These are phyloP conservation scores for Aureobasidium namibiae DNA, from an alignment of 2,329 filamentous ascomycete species.

Conservation along the genomic window DNA sequence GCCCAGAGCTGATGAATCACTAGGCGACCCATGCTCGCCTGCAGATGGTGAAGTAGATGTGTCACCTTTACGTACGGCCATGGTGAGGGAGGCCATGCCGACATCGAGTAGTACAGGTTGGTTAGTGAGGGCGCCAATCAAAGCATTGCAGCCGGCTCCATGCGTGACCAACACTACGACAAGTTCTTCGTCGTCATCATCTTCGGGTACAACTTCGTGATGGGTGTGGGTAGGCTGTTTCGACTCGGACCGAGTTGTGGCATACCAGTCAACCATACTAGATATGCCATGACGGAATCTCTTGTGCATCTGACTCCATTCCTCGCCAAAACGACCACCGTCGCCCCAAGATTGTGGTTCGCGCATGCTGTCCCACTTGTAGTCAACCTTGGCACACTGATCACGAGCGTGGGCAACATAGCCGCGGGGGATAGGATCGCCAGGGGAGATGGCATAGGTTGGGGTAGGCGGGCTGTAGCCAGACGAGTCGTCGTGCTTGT, in stretches of 20 bases:
- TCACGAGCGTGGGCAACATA: slow-evolving; percentile 88
- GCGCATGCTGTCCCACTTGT: slow-evolving; percentile 90
- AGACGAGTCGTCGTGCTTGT: slow-evolving; percentile 24
- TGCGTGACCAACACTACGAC: slow-evolving; percentile 87
- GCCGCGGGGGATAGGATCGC: slow-evolving; percentile 74
- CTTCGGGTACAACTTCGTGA: slow-evolving; percentile 24
- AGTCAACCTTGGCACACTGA: slow-evolving; percentile 78
- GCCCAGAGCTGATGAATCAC: background rate
- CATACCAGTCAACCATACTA: slow-evolving; percentile 77
- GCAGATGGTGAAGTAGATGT: slow-evolving; percentile 11
- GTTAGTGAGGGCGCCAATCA: slow-evolving; percentile 85
- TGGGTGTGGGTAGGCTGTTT: slow-evolving; percentile 35
- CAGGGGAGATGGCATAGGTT: slow-evolving; percentile 71
- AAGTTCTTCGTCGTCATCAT: slow-evolving; percentile 55
- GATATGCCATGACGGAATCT: slow-evolving; percentile 75
- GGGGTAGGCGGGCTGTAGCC: slow-evolving; percentile 69
- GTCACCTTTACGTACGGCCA: slow-evolving; percentile 60
- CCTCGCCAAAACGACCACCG: slow-evolving; percentile 80
- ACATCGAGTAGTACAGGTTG: slow-evolving; percentile 88
- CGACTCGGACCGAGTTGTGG: slow-evolving; percentile 24
- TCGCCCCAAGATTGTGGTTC: slow-evolving; percentile 73
- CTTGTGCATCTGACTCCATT: slow-evolving; percentile 93
- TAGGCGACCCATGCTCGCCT: background rate
- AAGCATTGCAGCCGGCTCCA: slow-evolving; percentile 88
- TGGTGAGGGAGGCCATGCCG: slow-evolving; percentile 80